phyloP scores from a whole-genome alignment of 768 basidiomycete genomes.

The Calocera viscosa region DNA sequence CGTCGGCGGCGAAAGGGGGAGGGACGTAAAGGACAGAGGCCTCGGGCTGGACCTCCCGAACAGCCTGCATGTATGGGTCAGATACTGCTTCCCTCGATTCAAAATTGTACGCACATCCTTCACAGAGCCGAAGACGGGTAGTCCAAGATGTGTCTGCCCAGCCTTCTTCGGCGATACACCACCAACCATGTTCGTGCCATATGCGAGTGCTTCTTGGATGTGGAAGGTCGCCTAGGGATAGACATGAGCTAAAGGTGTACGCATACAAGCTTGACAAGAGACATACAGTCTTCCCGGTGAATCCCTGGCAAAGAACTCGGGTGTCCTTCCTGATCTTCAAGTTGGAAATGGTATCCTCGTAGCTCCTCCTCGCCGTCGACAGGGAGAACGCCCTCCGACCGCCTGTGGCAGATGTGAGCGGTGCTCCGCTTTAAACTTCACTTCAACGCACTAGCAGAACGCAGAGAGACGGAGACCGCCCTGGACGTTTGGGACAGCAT shows the following conservation, averaged over 20 bases:
- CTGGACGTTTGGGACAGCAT: constrained; percentile 10
- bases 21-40: constrained; percentile 96
- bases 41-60: constrained; percentile 72
- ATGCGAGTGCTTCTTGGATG: constrained; percentile 80
- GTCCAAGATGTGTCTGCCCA: constrained; percentile 84
- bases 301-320: constrained; percentile 79
- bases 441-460: constrained; percentile 9
- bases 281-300: constrained; percentile 89
- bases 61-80: constrained; percentile 45
- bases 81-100: too few relatives aligned
- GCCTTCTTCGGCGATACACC: constrained; percentile 96
- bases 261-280: not conserved
- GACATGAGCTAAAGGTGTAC: not conserved
- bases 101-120: constrained; percentile 51
- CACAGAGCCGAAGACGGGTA: constrained; percentile 88
- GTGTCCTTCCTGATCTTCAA: constrained; percentile 89
- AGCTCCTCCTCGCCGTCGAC: constrained; percentile 59
- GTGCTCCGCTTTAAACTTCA: not conserved
- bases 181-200: constrained; percentile 95
- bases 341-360: constrained; percentile 84
- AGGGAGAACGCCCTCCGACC: constrained; percentile 60
- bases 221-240: constrained; percentile 78
- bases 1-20: constrained; percentile 89
- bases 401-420: constrained; percentile 13
- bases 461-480: constrained; percentile 11